Evolutionary conservation across 1,284 basidiomycete species (phyloP), one percentile per base, ranked within the genome.

Genomic region (Afroboletus lepidellus): DNA sequence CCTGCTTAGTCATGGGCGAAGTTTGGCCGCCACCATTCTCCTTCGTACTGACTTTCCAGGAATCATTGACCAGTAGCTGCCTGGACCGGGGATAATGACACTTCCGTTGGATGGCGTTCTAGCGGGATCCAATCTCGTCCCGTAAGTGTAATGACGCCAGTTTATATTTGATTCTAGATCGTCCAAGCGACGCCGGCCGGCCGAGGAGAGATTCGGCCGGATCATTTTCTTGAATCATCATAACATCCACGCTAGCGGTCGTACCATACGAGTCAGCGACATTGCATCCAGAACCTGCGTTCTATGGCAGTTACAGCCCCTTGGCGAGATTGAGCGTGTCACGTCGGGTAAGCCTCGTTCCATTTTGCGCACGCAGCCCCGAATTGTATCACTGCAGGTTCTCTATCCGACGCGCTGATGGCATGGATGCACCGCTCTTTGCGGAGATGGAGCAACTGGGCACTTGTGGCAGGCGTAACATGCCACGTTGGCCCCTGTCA

Each of bases 31-130:
- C 45, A 43, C 33, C 49, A 27, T n/a, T 30, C 41, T 21, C 57
- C 36, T 64, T 62, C 23, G 60, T 16, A 24, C 11, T 57, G 47
- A 64, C 61, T 51, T 66, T 55, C 49, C 24, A 27, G 60, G 62
- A 8, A 42, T 45, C 24, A 18, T 9, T 36, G 38, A 39, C 16
- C 15, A 25, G 21, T 30, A 3, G 34, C 36, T 48, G 27, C 51
- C 37, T 5, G 38, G 37, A 16, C 38, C 23, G 1, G 4, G 23
- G 4, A 34, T 42, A 18, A n/a, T 27, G 41, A 25, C n/a, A 45
- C 42, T 49, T 53, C 32, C 39, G 41, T 55, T 3, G 8, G 32
- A 41, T n/a, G 41, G 33, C 23, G 27, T 48, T 53, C 53, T 48
- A 37, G 44, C 45, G 49, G 41, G 44, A 29, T 7, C 42, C 45